phyloP scores from a whole-genome alignment of 306 rosid genomes.

The Vigna nakashimae region DNA sequence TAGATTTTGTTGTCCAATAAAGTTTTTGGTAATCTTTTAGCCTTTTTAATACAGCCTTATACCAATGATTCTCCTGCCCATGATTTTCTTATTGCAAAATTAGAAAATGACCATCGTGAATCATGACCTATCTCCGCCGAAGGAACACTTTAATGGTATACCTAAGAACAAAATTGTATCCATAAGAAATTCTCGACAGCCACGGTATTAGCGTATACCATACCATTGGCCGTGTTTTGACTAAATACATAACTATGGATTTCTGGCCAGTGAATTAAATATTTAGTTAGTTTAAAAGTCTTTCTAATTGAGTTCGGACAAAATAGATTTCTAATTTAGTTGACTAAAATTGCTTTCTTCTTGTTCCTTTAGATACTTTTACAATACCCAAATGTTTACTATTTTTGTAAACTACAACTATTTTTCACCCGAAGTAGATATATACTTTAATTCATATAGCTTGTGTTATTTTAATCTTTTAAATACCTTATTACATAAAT shows the following conservation, averaged over 20 bases:
- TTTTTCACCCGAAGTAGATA: no score
- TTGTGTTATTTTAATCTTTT: neutral
- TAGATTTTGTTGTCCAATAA: conserved; percentile 35
- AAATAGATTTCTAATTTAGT: neutral
- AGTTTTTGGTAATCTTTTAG: conserved; percentile 24
- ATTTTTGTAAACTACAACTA: no score
- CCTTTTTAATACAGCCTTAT: conserved; percentile 13
- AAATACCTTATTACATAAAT: neutral
- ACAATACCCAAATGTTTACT: no score
- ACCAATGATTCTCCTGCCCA: conserved; percentile 21
- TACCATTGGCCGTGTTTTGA: no score
- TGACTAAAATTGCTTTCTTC: neutral
- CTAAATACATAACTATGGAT: neutral
- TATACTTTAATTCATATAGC: no score
- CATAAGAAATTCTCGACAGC: conserved; percentile 4
- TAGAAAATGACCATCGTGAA: conserved; percentile 19
- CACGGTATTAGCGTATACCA: neutral
- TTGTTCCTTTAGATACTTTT: neutral
- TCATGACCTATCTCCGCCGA: neutral
- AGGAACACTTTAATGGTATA: neutral
- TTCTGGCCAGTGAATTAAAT: neutral
- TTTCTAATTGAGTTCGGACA: neutral
- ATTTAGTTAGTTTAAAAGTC: neutral
- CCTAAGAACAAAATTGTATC: conserved; percentile 1
- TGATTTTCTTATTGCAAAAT: conserved; percentile 34